Conservation (phyloP, 306 rosid genomes). For the Sphenostylis stenocarpa region DNA sequence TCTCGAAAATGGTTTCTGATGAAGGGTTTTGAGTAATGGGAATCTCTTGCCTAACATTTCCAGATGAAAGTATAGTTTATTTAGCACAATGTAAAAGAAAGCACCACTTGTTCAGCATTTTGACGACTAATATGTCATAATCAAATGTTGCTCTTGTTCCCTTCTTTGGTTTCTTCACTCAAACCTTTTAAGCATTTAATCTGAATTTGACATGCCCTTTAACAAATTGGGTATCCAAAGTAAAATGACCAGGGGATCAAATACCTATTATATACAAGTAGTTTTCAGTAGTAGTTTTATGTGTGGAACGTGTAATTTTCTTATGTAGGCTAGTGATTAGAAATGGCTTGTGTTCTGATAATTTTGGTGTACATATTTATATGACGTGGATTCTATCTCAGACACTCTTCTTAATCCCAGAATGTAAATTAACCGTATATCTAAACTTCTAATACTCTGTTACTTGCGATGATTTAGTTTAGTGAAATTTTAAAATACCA, state of each 20-base stretch:
- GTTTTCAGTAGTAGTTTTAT: neutral
- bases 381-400: neutral
- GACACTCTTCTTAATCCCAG: neutral
- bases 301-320: neutral
- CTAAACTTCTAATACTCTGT: neutral
- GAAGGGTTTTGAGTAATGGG: no score
- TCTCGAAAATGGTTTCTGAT: no score
- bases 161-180: neutral
- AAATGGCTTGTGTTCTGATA: neutral
- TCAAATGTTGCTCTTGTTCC: neutral
- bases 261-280: neutral
- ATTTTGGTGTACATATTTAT: neutral
- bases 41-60: neutral
- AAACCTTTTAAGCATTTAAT: neutral
- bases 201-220: slow-evolving; percentile 6
- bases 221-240: neutral
- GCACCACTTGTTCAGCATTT: neutral
- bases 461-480: neutral
- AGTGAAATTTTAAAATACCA: slow-evolving; percentile 4
- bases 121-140: neutral
- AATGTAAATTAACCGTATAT: neutral
- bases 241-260: neutral
- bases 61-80: neutral
- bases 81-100: neutral
- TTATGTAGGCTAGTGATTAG: neutral